These are phyloP conservation scores for Hyphopichia buzzinii DNA, from an alignment of 1,139 yeast genomes.

Conservation along the genomic window DNA sequence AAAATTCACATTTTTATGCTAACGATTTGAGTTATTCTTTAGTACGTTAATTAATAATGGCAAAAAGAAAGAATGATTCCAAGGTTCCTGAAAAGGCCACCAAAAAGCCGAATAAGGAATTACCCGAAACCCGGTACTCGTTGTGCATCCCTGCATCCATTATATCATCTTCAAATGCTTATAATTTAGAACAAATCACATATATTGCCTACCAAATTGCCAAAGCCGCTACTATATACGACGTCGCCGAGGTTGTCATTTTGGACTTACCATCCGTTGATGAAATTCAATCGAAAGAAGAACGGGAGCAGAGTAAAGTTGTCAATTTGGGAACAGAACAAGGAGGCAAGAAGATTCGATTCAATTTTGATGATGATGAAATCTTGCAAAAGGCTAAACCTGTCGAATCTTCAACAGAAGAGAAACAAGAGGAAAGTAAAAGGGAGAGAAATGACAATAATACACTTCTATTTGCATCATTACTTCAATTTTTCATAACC, in stretches of 20 bases:
- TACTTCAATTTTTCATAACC: conserved; percentile 79
- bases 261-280: conserved; percentile 45
- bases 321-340: conserved; percentile 23
- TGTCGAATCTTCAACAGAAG: conserved; percentile 1
- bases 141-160: conserved; percentile 67
- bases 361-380: conserved; percentile 34
- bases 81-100: conserved; percentile 19
- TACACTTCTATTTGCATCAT: conserved; percentile 60
- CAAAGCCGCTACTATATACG: conserved; percentile 64
- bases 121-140: conserved; percentile 32
- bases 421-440: conserved; percentile 8
- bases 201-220: conserved; percentile 76
- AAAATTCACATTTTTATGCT: too few species aligned
- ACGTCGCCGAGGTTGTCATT: conserved; percentile 71
- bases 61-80: conserved; percentile 27
- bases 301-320: conserved; percentile 16
- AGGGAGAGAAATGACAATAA: conserved; percentile 25
- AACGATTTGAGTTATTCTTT: too few species aligned
- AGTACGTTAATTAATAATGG: conserved; percentile 20
- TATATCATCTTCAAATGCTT: conserved; percentile 51
- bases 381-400: conserved; percentile 9
- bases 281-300: conserved; percentile 15
- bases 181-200: conserved; percentile 70
- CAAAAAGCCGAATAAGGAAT: conserved; percentile 31
- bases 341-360: conserved; percentile 33